Base-by-base conservation (phyloP, 495 filamentous ascomycete species). In the Trichoderma erinaceum region DNA sequence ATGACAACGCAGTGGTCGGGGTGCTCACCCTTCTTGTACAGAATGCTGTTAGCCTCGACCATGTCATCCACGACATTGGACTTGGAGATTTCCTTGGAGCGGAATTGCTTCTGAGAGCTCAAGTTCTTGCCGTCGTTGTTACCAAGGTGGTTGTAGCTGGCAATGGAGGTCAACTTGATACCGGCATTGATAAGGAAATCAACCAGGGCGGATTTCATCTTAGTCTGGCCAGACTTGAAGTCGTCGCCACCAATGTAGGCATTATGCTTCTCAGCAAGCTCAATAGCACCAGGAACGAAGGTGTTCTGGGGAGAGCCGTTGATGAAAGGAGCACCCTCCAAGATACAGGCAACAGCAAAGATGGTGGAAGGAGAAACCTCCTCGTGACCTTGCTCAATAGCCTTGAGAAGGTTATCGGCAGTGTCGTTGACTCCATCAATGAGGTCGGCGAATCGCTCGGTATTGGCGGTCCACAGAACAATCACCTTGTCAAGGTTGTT, bases 91-190 rank as follows among this genome's bases (percentile, higher is more conserved):
- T 99, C 95, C 88, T 99, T 99, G 78, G 92, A 97, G 74, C 95
- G 92, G 87, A 99, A 99, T 78, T 97, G 96, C 84, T 88, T 90
- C 78, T 97, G 93, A 27, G 92, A 97, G 82, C 90, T 96, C 71
- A 99, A 80, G 83, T 99, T 99, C 88, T 92, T 97, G 83, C 95
- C 95, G 76, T 99, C 95, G 75, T 99, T 99, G 85, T 99, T 99
- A 75, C 95, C 95, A 64, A 99, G 89, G 81, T 98, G 96, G 86
- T 99, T 99, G 87, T 98, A 99, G 82, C 91, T 95, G 72, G 95
- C 92, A 79, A 99, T 98, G 66, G 96, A 97, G 66, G 96, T 99
- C 72, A 99, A 89, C 85, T 97, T 97, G 85, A 99, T 97, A 77
- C 95, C 95, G 67, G 95, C 96, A 78, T 88, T 97, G 88, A 99